Evolutionary conservation across 2,329 filamentous ascomycete species (phyloP), one percentile per base, ranked within the genome.

Genomic region (Colletotrichum sp.): DNA sequence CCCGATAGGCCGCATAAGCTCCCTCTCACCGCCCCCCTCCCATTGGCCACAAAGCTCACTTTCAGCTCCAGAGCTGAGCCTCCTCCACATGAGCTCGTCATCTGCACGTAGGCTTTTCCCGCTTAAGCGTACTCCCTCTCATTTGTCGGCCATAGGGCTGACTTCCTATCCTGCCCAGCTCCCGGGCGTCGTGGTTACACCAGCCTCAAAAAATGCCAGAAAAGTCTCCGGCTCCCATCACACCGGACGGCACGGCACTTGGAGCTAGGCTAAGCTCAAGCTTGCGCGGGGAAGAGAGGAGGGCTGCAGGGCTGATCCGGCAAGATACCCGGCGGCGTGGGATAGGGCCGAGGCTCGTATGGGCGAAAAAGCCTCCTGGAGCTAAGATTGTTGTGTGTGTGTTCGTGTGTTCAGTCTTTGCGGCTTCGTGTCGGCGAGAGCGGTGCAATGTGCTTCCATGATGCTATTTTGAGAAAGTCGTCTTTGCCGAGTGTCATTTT

Each of bases 31-130:
- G 15, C 39, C 4, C 2, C 9, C 13, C 9, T 16, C 69, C 18
- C 28, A 72, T 64, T 72, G 56, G 64, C 43, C 6, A 10, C 15
- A 6, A 27, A 48, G 16, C 55, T 62, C 22, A 43, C 39, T 22
- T 62, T 48, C 69, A 75, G 62, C 64, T 64, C 62, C 7, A 25
- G 25, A 32, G 73, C 70, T 68, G 32, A 73, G 73, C 70, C 73
- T 68, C 70, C 73, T 36, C 67, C 36, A 48, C 27, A 60, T 8
- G 8, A 27, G 18, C 18, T 56, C 65, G 28, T 56, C 66, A 58
- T 36, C 48, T 18, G 36, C 67, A 30, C 13, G 34, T 34, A 61
- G 56, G 36, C 56, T 70, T 48, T 48, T 27, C 56, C 32, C 56
- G 32, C 32, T 8, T 3, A 9, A 34, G 36, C 67, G 52, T 3